Evolutionary conservation across 2,329 filamentous ascomycete species (phyloP), one percentile per base, ranked within the genome.

Genomic region (Talaromyces sp.): DNA sequence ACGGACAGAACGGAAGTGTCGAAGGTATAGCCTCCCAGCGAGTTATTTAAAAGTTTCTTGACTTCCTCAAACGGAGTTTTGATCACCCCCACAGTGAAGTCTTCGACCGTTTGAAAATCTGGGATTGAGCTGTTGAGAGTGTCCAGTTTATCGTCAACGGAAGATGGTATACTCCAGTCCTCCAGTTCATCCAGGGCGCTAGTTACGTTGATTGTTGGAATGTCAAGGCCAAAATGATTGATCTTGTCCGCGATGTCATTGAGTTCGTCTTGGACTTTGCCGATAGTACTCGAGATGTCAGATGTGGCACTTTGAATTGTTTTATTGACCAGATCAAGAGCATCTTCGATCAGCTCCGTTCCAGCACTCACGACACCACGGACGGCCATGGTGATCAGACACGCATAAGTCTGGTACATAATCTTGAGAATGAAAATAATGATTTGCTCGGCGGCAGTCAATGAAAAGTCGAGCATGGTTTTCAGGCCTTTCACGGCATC

Each of bases 361-460:
- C 84, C 89, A 40, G 86, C 86, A 47, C 90, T 85, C 47, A 97
- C 78, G 64, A 86, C 89, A 57, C 91, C 91, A 58, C 88, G 84
- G 51, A 97, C 82, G 43, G 91, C 86, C 58, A 96, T 84, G 27
- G 90, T 90, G 68, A 95, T 90, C 47, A 99, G 82, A 68, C 94
- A 99, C 60, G 91, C 82, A 68, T 96, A 97, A 14, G 91, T 97
- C 46, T 87, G 88, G 40, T 90, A 92, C 75, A 96, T 82, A 75
- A 97, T 87, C 71, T 95, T 90, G 77, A 99, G 91, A 69, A 91
- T 84, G 75, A 97, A 99, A 60, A 97, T 80, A 57, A 97, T 86
- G 49, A 97, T 87, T 69, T 89, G 86, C 74, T 96, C 88, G 11
- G 97, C 86, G 36, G 86, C 91, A 27, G 88, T 92, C 59, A 97